Evolutionary conservation across 139 green algal genomes (phyloP).

Genomic region (Spirogloea muscicola): DNA sequence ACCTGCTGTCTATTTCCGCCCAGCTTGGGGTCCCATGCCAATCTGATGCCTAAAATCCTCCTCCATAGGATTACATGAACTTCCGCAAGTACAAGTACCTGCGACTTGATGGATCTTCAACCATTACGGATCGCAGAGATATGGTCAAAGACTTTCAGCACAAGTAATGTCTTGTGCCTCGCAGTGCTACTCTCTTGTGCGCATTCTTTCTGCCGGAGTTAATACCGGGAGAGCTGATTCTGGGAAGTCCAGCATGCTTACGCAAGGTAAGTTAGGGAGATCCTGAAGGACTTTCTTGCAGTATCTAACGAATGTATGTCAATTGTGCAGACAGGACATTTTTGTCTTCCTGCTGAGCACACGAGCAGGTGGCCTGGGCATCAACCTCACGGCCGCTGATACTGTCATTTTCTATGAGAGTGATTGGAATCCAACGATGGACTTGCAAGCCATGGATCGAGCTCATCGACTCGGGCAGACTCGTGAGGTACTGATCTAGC

Average conservation of each 20-base stretch:
- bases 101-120: slow-evolving; percentile 64
- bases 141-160: slow-evolving; percentile 55
- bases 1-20: no score
- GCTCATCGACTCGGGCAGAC: slow-evolving; percentile 50
- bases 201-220: no score
- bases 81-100: slow-evolving; percentile 58
- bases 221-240: no score
- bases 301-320: no score
- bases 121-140: slow-evolving; percentile 59
- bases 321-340: slow-evolving; percentile 44
- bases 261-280: no score
- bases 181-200: no score
- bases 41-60: no score
- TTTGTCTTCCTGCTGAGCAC: slow-evolving; percentile 56
- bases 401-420: slow-evolving; percentile 61
- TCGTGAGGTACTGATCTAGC: slow-evolving; percentile 18
- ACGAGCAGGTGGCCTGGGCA: slow-evolving; percentile 52
- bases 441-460: slow-evolving; percentile 51
- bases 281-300: no score
- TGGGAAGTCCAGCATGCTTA: no score
- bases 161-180: slow-evolving; percentile 29
- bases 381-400: slow-evolving; percentile 56
- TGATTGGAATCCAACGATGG: slow-evolving; percentile 55
- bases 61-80: slow-evolving; percentile 58
- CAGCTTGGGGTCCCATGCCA: no score